Conservation (phyloP, 164 flowering plant species). For the Malania oleifera region DNA sequence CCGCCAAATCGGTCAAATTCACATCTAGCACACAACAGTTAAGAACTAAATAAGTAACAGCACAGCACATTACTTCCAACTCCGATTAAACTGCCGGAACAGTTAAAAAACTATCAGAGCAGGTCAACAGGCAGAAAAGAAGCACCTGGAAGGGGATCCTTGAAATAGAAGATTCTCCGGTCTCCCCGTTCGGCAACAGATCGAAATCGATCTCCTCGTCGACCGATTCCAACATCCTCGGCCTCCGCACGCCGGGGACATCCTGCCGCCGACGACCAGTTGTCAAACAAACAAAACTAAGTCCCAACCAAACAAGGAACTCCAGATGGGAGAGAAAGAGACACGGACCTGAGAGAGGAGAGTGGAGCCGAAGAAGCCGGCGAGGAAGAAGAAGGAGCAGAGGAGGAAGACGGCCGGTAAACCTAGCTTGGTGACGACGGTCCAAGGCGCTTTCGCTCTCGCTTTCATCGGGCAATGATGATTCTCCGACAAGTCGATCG, state of each 20-base stretch:
- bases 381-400: slow-evolving; percentile 59
- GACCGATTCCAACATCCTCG: slow-evolving; percentile 29
- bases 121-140: not conserved
- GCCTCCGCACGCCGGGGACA: slow-evolving; percentile 10
- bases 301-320: not conserved
- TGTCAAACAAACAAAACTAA: slow-evolving; percentile 1
- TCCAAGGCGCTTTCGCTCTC: slow-evolving; percentile 19
- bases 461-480: slow-evolving; percentile 19
- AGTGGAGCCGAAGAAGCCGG: slow-evolving; percentile 56
- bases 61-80: not conserved
- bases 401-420: slow-evolving; percentile 40
- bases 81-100: not conserved
- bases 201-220: slow-evolving; percentile 13
- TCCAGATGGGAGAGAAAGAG: not conserved
- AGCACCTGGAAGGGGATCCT: slow-evolving; percentile 74
- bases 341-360: slow-evolving; percentile 50
- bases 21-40: not conserved
- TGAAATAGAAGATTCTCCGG: slow-evolving; percentile 53
- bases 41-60: not conserved
- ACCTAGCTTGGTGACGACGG: slow-evolving; percentile 33
- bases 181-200: slow-evolving; percentile 44
- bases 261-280: slow-evolving; percentile 19
- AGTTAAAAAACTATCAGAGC: not conserved
- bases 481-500: not conserved
- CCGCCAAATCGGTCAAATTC: not conserved